Evolutionary conservation across 2,329 filamentous ascomycete species (phyloP).

Genomic region (Calonectria pauciramosa): DNA sequence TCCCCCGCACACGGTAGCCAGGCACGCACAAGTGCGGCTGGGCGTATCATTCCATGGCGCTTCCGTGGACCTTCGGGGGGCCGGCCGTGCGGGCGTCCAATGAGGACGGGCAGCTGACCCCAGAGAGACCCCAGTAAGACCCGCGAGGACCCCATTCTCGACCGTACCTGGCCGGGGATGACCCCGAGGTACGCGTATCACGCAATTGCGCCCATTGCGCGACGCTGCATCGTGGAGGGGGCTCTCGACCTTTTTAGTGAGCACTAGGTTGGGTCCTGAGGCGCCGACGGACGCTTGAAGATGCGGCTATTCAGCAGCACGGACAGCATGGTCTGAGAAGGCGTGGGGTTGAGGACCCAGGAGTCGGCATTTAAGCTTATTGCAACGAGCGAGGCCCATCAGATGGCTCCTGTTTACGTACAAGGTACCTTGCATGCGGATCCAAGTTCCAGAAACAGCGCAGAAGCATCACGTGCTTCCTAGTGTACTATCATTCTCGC

Average conservation of each 20-base stretch:
- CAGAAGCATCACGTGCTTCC: slow-evolving; percentile 27
- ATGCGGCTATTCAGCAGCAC: slow-evolving; percentile 31
- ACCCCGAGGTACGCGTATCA: neutral
- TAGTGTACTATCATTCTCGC: slow-evolving; percentile 22
- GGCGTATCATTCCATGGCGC: slow-evolving; percentile 35
- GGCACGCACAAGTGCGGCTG: slow-evolving; percentile 29
- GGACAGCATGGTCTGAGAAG: slow-evolving; percentile 23
- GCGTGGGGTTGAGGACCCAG: slow-evolving; percentile 31
- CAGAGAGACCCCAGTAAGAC: neutral
- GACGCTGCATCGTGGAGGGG: neutral
- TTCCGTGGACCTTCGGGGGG: slow-evolving; percentile 18
- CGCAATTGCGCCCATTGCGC: neutral
- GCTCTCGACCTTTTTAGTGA: neutral
- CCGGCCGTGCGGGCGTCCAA: slow-evolving; percentile 26
- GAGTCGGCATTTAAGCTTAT: slow-evolving; percentile 47
- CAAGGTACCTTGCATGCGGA: slow-evolving; percentile 38
- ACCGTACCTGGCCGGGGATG: neutral
- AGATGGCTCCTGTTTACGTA: slow-evolving; percentile 40
- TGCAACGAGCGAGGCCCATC: slow-evolving; percentile 38
- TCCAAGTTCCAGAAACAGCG: slow-evolving; percentile 41
- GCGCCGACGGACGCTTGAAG: slow-evolving; percentile 11
- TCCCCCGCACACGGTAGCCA: slow-evolving; percentile 30
- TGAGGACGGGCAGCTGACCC: neutral
- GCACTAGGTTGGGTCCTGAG: slow-evolving; percentile 14
- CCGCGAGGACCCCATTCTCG: slow-evolving; percentile 2